These are phyloP conservation scores for Venturia carpophila DNA, from an alignment of 2,329 filamentous ascomycete species.

Conservation along the genomic window DNA sequence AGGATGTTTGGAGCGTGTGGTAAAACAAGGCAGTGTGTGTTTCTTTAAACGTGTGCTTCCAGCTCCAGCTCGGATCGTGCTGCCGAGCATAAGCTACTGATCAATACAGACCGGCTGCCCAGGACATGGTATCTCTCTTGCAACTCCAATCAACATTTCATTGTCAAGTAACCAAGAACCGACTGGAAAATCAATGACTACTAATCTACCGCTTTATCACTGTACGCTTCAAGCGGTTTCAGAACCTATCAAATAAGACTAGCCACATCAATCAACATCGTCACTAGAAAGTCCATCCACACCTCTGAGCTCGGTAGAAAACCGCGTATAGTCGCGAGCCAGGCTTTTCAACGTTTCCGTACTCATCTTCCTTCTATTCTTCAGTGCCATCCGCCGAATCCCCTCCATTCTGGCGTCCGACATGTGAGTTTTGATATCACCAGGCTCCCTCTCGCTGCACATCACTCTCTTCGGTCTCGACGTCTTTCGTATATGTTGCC, in stretches of 20 bases:
- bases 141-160: neutral
- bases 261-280: constrained; percentile 1
- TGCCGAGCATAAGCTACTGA: neutral
- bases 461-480: constrained; percentile 25
- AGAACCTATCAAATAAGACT: neutral
- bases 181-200: neutral
- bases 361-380: constrained; percentile 35
- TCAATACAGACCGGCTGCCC: neutral
- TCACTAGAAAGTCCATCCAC: constrained; percentile 1
- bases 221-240: neutral
- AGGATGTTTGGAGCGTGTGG: neutral
- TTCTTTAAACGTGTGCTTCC: neutral
- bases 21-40: neutral
- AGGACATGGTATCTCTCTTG: neutral
- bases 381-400: constrained; percentile 29
- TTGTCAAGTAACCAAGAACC: neutral
- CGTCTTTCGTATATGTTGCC: constrained; percentile 32
- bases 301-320: constrained; percentile 5
- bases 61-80: neutral
- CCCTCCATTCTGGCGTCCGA: constrained; percentile 21
- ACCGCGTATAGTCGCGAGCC: constrained; percentile 18
- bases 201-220: neutral
- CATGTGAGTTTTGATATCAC: constrained; percentile 17
- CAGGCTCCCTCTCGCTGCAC: constrained; percentile 15
- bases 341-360: constrained; percentile 34